Percentiles rank a stretch among this genome's conserved stretches.
Conservation (phyloP, 768 basidiomycete genomes). For the Tulasnella sp. region DNA sequence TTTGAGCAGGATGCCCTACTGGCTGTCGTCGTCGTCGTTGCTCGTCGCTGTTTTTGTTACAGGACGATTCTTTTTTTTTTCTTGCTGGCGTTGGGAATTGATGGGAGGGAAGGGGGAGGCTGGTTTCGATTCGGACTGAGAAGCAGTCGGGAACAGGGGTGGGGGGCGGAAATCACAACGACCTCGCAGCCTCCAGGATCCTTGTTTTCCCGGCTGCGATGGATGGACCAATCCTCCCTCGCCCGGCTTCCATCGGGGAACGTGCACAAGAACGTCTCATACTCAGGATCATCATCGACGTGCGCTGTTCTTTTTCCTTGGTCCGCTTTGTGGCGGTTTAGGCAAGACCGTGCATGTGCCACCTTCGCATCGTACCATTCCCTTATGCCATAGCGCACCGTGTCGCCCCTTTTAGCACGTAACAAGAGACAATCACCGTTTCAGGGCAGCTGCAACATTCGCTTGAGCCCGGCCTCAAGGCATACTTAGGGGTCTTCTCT, state of each 20-base stretch:
- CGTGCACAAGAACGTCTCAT: neutral
- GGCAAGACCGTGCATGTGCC: neutral
- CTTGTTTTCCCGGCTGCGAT: neutral
- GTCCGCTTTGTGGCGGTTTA: neutral
- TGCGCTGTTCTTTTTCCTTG: no score
- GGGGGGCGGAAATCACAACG: neutral
- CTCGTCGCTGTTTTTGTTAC: neutral
- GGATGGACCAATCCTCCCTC: neutral
- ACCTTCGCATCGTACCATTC: neutral
- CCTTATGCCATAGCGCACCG: neutral
- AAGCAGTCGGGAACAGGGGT: neutral
- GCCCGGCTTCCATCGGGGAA: neutral
- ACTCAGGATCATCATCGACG: neutral
- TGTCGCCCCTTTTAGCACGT: neutral
- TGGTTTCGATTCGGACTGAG: neutral
- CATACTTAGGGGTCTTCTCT: neutral
- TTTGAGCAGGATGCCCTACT: neutral
- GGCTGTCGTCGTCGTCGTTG: neutral
- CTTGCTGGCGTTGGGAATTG: neutral
- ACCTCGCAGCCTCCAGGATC: neutral
- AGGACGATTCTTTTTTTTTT: neutral
- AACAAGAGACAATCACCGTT: neutral
- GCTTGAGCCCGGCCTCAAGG: neutral
- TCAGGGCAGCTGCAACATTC: neutral
- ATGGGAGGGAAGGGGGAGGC: neutral